These are phyloP conservation scores for Aegilops bicornis DNA, from an alignment of 176 grass and related monocot genomes.

Conservation along the genomic window DNA sequence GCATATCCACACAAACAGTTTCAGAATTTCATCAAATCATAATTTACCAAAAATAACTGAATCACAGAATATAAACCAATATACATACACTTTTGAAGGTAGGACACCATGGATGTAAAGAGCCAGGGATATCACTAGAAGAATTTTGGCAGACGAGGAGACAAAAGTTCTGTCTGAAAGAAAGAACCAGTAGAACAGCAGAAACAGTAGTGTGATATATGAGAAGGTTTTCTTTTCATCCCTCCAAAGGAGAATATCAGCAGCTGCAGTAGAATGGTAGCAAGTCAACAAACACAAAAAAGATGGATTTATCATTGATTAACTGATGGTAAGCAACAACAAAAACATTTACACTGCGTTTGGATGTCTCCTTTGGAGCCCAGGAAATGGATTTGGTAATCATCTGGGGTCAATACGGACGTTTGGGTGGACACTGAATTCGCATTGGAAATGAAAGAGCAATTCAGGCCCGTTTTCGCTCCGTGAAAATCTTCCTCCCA, in stretches of 20 bases:
- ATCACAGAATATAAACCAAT: constrained; percentile 1
- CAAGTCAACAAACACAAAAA: constrained; percentile 29
- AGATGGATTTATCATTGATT: neutral
- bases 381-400: no score
- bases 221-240: constrained; percentile 97
- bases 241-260: constrained; percentile 95
- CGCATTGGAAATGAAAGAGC: no score
- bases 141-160: constrained; percentile 67
- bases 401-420: no score
- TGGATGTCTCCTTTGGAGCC: no score
- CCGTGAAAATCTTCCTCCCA: no score
- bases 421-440: no score
- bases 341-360: neutral
- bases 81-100: constrained; percentile 55
- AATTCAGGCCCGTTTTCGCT: no score
- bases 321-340: constrained; percentile 15
- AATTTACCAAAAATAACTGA: constrained; percentile 17
- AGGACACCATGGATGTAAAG: constrained; percentile 86
- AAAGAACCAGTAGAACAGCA: constrained; percentile 95
- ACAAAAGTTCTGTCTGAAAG: constrained; percentile 91
- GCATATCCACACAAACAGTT: constrained; percentile 12
- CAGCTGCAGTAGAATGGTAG: constrained; percentile 50
- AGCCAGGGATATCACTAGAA: constrained; percentile 66
- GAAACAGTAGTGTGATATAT: constrained; percentile 61
- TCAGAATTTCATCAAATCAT: neutral